phyloP scores from a whole-genome alignment of 306 rosid genomes.

The apple (Malus domestica) region DNA sequence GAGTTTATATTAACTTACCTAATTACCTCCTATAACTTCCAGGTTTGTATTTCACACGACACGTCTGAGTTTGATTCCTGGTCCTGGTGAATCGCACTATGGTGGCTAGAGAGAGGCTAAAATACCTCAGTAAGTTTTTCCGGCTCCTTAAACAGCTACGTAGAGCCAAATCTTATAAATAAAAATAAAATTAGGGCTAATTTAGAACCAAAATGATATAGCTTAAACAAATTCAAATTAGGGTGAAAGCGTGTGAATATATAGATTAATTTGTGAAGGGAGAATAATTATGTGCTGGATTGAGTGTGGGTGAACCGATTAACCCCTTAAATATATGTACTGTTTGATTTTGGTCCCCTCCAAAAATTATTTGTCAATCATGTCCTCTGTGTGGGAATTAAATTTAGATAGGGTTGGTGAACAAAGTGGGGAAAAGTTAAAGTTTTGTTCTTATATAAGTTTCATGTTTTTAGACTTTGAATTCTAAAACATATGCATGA shows the following conservation, averaged over 20 bases:
- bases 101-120: rapidly evolving
- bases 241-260: background rate
- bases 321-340: background rate
- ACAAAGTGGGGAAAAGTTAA: background rate
- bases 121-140: too few species aligned
- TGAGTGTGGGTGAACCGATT: background rate
- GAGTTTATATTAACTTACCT: too few species aligned
- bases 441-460: background rate
- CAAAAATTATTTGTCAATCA: background rate
- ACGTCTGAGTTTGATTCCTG: too few species aligned
- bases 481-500: background rate
- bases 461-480: background rate
- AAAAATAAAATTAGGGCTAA: too few species aligned
- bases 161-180: too few species aligned
- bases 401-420: background rate
- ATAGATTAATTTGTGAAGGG: background rate
- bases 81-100: rapidly evolving
- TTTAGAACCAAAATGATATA: too few species aligned
- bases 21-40: background rate
- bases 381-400: background rate
- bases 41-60: rapidly evolving
- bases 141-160: too few species aligned
- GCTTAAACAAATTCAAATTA: background rate
- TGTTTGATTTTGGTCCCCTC: background rate
- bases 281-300: background rate